phyloP scores from a whole-genome alignment of 2,329 filamentous ascomycete species.

The Aureobasidium sp. region DNA sequence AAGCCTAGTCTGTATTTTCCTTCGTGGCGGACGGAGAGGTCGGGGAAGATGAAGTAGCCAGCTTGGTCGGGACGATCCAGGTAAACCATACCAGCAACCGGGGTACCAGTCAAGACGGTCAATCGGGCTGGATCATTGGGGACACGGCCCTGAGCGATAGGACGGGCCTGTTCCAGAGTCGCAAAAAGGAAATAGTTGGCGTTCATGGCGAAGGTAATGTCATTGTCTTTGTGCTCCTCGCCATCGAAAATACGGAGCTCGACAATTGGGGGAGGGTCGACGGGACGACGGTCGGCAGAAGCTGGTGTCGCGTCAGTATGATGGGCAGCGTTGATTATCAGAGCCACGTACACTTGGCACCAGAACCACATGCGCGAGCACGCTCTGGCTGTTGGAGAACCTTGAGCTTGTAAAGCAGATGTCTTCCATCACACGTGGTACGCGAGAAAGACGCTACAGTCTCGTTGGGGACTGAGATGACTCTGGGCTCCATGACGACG shows the following conservation, averaged over 20 bases:
- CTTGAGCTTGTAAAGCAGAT: slow-evolving; percentile 70
- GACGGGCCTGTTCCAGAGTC: slow-evolving; percentile 77
- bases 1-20: slow-evolving; percentile 88
- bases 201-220: slow-evolving; percentile 80
- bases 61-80: slow-evolving; percentile 71
- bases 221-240: slow-evolving; percentile 32
- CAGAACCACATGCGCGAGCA: slow-evolving; percentile 88
- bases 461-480: slow-evolving; percentile 49
- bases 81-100: slow-evolving; percentile 92
- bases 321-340: neutral
- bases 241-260: slow-evolving; percentile 81
- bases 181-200: slow-evolving; percentile 97
- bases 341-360: slow-evolving; percentile 71
- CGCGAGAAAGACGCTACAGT: slow-evolving; percentile 45
- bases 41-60: slow-evolving; percentile 96
- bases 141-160: slow-evolving; percentile 72
- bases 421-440: slow-evolving; percentile 65
- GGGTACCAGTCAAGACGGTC: slow-evolving; percentile 86
- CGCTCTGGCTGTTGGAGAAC: slow-evolving; percentile 93
- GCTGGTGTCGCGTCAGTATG: slow-evolving; percentile 40
- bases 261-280: slow-evolving; percentile 90
- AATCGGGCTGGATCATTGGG: slow-evolving; percentile 59
- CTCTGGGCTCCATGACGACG: slow-evolving; percentile 19
- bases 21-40: slow-evolving; percentile 91
- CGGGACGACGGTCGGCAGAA: slow-evolving; percentile 79